Conservation (phyloP, 2,329 filamentous ascomycete genomes). For the Sporothrix euskadiensis region DNA sequence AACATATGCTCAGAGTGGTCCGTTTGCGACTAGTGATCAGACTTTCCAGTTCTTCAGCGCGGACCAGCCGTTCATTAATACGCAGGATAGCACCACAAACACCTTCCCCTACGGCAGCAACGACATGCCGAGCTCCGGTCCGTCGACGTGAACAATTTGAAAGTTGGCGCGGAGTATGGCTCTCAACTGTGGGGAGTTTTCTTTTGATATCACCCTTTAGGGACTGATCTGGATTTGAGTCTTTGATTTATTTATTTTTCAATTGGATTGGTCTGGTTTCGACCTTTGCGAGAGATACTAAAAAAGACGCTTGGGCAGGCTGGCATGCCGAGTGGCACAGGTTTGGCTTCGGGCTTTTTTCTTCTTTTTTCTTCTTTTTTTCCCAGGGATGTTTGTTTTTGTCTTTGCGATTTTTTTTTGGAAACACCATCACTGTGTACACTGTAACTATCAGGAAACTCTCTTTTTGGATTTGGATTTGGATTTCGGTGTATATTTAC, state of each 20-base stretch:
- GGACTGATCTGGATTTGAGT: not conserved
- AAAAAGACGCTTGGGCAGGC: slow-evolving; percentile 13
- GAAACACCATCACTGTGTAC: slow-evolving; percentile 4
- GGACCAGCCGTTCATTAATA: slow-evolving; percentile 12
- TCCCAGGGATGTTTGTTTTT: not conserved
- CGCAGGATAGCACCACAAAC: not conserved
- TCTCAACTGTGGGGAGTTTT: not conserved
- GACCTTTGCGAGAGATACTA: not conserved
- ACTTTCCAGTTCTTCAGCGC: slow-evolving; percentile 52
- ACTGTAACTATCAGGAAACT: slow-evolving; percentile 11
- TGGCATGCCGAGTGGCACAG: slow-evolving; percentile 17
- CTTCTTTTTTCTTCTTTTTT: not conserved
- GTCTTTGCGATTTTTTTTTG: not conserved
- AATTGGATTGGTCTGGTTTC: not conserved
- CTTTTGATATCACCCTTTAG: not conserved
- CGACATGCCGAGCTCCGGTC: slow-evolving; percentile 16
- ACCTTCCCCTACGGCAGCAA: slow-evolving; percentile 10
- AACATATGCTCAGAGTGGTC: slow-evolving; percentile 57
- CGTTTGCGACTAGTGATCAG: slow-evolving; percentile 52
- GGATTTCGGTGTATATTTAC: not conserved
- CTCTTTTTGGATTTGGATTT: not conserved
- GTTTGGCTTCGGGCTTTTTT: slow-evolving; percentile 17
- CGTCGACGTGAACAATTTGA: slow-evolving; percentile 10
- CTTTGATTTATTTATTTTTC: not conserved
- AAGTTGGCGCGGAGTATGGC: not conserved